A percentile compares a stretch with the other conserved stretches of the same genome.
Evolutionary conservation across 805 yeast species (phyloP).

Genomic region (Naumovozyma baii): DNA sequence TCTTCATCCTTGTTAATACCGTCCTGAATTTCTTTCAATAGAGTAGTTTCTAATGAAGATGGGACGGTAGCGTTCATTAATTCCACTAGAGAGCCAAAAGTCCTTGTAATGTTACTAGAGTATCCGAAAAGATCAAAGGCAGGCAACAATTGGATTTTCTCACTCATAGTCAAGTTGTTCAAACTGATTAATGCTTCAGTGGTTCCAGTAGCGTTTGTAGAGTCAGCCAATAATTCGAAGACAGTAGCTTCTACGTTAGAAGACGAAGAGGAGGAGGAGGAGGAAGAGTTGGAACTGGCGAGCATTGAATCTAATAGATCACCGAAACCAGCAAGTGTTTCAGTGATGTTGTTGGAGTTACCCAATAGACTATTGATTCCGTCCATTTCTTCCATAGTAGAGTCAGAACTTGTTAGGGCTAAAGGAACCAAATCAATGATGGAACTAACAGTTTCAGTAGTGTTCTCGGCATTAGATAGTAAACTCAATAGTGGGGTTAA

Average conservation of each 20-base stretch:
- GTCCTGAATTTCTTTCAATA: slow-evolving; percentile 12
- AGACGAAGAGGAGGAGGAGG: slow-evolving; percentile 4
- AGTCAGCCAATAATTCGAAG: slow-evolving; percentile 16
- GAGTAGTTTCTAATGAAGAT: slow-evolving; percentile 7
- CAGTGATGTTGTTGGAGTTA: slow-evolving; percentile 16
- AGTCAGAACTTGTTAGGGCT: slow-evolving; percentile 12
- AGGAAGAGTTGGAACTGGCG: slow-evolving; percentile 5
- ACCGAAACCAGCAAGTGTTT: slow-evolving; percentile 13
- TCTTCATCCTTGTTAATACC: slow-evolving; percentile 4
- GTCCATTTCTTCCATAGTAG: slow-evolving; percentile 10
- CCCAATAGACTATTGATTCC: slow-evolving; percentile 12
- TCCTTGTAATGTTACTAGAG: slow-evolving; percentile 17
- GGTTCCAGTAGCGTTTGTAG: slow-evolving; percentile 19
- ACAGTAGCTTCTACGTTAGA: slow-evolving; percentile 9
- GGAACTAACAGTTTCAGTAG: slow-evolving; percentile 18
- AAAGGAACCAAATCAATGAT: slow-evolving; percentile 23
- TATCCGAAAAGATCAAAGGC: slow-evolving; percentile 17
- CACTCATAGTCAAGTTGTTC: slow-evolving; percentile 16
- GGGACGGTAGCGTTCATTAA: slow-evolving; percentile 19
- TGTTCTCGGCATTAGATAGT: slow-evolving; percentile 19
- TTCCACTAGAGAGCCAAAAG: slow-evolving; percentile 14
- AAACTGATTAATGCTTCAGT: slow-evolving; percentile 19
- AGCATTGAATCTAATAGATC: slow-evolving; percentile 8
- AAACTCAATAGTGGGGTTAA: slow-evolving; percentile 23
- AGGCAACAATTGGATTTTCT: slow-evolving; percentile 19